Base-by-base conservation (phyloP, 129 eudicot species). In the Scalesia atractyloides region DNA sequence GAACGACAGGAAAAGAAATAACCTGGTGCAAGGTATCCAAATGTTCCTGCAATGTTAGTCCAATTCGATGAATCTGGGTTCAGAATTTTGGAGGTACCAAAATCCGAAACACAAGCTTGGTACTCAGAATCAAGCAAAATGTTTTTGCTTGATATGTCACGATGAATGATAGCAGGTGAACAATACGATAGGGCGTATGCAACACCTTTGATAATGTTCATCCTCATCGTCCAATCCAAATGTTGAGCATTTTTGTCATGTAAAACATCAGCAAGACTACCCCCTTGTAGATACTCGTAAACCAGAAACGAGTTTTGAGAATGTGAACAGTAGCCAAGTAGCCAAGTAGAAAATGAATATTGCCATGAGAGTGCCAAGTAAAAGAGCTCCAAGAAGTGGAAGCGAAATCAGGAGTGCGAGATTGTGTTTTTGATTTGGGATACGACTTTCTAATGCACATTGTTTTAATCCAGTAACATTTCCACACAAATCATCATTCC, bases 21-120 rank as follows among this genome's bases (percentile, higher is more conserved):
- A 80, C 84, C 84, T 39, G 84, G 80, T 44, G 84, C 80, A 68
- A 80, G 53, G 64, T 80, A 80, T 61, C 84, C 84, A 18, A 30
- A 60, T 7, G 84, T 80, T 59, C 84, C 84, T 12, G 76, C 84
- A 9, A 80, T 36, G 44, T 44, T 65, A 62, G 71, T 80, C 80
- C 80, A 61, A 66, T 68, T 80, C 4, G 73, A 68, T 1, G 84
- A 74, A 70, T 74, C 54, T 7, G 17, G 30, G 52, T 70, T 61
- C 56, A 68, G 41, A 62, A 80, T 59, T 65, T 73, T 74, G 9
- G 80, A 33, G 4, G 80, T 74, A 12, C 84, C 84, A 62, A 80
- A 74, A 41, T 80, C 84, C 5, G 84, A 74, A 68, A 80, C 72
- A 59, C 76, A 70, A 69, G 84, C 84, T 19, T 80, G 72, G 15